Evolutionary conservation across 208 protist genomes (phyloP), one percentile per base, ranked within the genome.

Genomic region (Acanthamoeba healyi): DNA sequence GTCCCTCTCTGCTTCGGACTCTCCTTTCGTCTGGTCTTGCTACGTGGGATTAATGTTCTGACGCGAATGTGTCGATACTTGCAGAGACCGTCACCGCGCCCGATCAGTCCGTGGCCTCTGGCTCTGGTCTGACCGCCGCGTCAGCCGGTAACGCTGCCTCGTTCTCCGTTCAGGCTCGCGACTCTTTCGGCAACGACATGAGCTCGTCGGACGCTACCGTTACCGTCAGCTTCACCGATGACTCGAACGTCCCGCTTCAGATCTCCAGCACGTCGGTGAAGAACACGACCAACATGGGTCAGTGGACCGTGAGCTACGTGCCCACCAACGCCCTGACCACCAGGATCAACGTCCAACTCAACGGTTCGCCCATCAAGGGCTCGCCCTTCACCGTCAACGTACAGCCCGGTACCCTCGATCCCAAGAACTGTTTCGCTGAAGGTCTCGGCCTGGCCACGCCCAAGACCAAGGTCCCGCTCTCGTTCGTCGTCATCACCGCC

Each of bases 361-460:
- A 63, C 24, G 82, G 54, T 5, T 12, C 17, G 19, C 54, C 29
- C 54, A 70, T 90, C 54, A 70, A 42, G 54, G 82, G 54, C 26
- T 90, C 82, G 46, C 82, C 82, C 54, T 90, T 90, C 56, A 36
- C 24, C 54, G 54, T 90, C 54, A 70, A 70, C 34, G 54, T 90
- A 17, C 26, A 24, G 12, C 46, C 82, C 5, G 82, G 54, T 14
- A 12, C 82, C 24, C 46, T 70, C 12, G 82, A 90, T 54, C 46
- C 56, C 54, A 63, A 49, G 32, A 90, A 90, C 34, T 70, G 56
- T 54, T 70, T 90, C 82, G 82, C 56, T 24, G 17, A 70, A 22
- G 82, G 82, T 15, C 34, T 70, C 32, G 54, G 51, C 14, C 81
- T 56, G 3, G 82, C 14, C n/a, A 70, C 82, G 24, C 32, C 56